These are phyloP conservation scores for Blastocystis hominis DNA, from an alignment of 352 stramenopile species.

Conservation along the genomic window DNA sequence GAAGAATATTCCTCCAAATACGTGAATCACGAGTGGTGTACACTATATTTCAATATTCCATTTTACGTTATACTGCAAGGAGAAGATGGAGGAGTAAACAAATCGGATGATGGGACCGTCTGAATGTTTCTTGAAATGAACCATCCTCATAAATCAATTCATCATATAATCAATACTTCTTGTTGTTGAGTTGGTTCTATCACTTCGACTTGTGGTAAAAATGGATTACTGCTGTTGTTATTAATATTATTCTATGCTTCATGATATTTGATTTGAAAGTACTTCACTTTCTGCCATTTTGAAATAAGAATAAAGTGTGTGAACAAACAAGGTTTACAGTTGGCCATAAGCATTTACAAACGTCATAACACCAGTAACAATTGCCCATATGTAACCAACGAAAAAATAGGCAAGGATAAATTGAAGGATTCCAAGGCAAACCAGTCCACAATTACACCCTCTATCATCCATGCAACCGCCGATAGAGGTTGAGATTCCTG, in stretches of 20 bases:
- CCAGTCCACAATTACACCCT: too few species aligned
- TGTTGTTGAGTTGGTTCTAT: background rate
- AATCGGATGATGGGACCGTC: background rate
- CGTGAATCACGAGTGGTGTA: background rate
- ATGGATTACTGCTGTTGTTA: background rate
- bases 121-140: background rate
- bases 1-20: conserved; percentile 5
- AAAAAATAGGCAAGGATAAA: background rate
- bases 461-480: too few species aligned
- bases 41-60: background rate
- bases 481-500: too few species aligned
- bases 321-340: background rate
- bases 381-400: background rate
- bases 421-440: too few species aligned
- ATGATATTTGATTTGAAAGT: background rate
- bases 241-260: too few species aligned
- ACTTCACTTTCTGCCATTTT: background rate
- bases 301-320: background rate
- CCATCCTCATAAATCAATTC: background rate
- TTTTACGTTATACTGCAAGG: background rate
- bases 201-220: background rate
- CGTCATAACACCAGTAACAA: background rate
- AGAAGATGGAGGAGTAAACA: background rate
- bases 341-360: background rate
- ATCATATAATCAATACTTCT: background rate